A percentile compares a stretch with the other conserved stretches of the same genome.
Conservation (phyloP, 257 asterid genomes). For the Nicotiana sylvestris region DNA sequence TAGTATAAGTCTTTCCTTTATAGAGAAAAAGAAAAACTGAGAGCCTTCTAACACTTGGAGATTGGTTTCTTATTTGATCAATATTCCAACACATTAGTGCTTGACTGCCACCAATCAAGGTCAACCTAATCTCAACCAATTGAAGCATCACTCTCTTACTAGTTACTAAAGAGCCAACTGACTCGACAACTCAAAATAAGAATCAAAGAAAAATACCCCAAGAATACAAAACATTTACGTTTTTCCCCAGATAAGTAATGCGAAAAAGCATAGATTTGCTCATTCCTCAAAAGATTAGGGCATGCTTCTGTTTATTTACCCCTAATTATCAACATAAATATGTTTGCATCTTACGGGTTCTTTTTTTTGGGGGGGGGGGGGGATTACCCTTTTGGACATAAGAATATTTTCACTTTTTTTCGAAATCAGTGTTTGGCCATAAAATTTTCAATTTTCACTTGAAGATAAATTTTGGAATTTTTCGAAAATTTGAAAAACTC, state of each 20-base stretch:
- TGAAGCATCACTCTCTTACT: slow-evolving; percentile 1
- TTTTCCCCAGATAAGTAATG: no score
- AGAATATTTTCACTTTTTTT: no score
- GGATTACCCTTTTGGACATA: no score
- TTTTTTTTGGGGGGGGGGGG: no score
- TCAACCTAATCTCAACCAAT: background rate
- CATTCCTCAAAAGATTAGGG: background rate
- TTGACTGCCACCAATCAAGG: background rate
- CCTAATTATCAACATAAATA: background rate
- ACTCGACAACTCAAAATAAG: background rate
- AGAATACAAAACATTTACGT: background rate
- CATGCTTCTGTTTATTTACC: background rate
- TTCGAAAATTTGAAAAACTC: no score
- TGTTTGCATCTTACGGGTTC: background rate
- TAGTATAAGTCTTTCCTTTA: background rate
- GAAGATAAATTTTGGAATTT: no score
- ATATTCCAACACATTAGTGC: background rate
- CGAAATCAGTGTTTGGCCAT: no score
- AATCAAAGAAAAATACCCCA: background rate
- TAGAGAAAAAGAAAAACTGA: background rate
- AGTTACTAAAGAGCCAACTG: background rate
- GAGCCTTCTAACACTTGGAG: no score
- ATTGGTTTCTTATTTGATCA: background rate
- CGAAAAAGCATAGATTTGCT: background rate
- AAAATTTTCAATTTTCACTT: no score